A percentile compares a stretch with the other conserved stretches of the same genome.
These are phyloP conservation scores for Diaporthe citriasiana DNA, from an alignment of 2,329 filamentous ascomycete species.

Conservation along the genomic window DNA sequence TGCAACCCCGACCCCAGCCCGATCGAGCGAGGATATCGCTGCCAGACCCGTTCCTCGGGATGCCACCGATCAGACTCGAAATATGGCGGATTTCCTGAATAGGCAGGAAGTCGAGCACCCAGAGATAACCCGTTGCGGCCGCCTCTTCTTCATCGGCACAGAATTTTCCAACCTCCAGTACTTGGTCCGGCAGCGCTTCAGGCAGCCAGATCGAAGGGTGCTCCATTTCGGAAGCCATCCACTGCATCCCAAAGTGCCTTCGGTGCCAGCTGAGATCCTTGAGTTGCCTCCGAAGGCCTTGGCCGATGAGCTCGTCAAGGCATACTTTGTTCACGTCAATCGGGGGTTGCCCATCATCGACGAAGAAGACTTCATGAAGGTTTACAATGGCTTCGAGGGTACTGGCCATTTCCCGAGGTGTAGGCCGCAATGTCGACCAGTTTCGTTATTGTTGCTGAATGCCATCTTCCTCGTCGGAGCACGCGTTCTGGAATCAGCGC, in stretches of 20 bases:
- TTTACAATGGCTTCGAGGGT: not conserved
- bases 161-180: constrained; percentile 15
- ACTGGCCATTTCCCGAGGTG: not conserved
- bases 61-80: not conserved
- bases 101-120: not conserved
- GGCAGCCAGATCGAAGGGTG: not conserved
- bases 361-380: constrained; percentile 9
- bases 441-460: constrained; percentile 2
- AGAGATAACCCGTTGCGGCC: constrained; percentile 14
- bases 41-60: not conserved
- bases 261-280: not conserved
- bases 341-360: not conserved
- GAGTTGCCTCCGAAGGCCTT: not conserved
- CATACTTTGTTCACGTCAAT: not conserved
- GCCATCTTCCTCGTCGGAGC: constrained; percentile 7
- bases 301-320: not conserved
- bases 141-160: constrained; percentile 4
- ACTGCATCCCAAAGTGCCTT: not conserved
- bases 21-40: not conserved
- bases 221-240: constrained; percentile 10
- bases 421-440: constrained; percentile 10
- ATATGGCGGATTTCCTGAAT: constrained; percentile 13
- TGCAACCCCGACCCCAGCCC: not conserved
- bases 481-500: not conserved
- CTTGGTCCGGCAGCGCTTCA: not conserved